Evolutionary conservation across 1,139 yeast species (phyloP).

Genomic region (Candida glucosophila): DNA sequence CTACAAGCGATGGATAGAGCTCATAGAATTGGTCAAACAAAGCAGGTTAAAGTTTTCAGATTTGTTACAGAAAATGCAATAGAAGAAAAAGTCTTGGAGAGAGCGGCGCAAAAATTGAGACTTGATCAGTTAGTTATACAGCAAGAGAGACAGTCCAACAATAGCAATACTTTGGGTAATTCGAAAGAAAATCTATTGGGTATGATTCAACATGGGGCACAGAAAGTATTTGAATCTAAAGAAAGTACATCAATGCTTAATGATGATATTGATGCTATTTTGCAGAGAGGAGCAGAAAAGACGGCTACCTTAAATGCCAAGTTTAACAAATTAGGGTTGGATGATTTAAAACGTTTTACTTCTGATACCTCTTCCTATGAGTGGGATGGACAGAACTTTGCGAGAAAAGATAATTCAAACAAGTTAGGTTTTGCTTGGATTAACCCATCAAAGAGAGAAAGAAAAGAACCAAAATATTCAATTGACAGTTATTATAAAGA

Average conservation of each 20-base stretch:
- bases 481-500: conserved; percentile 86
- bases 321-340: conserved; percentile 79
- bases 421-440: conserved; percentile 60
- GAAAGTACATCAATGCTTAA: conserved; percentile 36
- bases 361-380: conserved; percentile 87
- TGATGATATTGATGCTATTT: conserved; percentile 73
- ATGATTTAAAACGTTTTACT: conserved; percentile 84
- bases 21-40: conserved; percentile 95
- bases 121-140: conserved; percentile 94
- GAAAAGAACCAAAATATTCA: conserved; percentile 83
- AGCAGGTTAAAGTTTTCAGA: conserved; percentile 86
- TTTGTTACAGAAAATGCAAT: conserved; percentile 94
- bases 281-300: conserved; percentile 71
- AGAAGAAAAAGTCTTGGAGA: conserved; percentile 89
- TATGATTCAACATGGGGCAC: conserved; percentile 97
- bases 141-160: conserved; percentile 63
- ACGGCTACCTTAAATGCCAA: conserved; percentile 71
- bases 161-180: conserved; percentile 30
- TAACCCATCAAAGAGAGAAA: conserved; percentile 81
- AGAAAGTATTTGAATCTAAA: conserved; percentile 61
- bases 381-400: conserved; percentile 95
- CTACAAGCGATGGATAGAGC: conserved; percentile 99
- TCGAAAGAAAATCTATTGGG: conserved; percentile 79
- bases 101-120: conserved; percentile 91
- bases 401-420: conserved; percentile 45